phyloP scores from a whole-genome alignment of 352 stramenopile genomes.

The Globisporangium megalacanthum region DNA sequence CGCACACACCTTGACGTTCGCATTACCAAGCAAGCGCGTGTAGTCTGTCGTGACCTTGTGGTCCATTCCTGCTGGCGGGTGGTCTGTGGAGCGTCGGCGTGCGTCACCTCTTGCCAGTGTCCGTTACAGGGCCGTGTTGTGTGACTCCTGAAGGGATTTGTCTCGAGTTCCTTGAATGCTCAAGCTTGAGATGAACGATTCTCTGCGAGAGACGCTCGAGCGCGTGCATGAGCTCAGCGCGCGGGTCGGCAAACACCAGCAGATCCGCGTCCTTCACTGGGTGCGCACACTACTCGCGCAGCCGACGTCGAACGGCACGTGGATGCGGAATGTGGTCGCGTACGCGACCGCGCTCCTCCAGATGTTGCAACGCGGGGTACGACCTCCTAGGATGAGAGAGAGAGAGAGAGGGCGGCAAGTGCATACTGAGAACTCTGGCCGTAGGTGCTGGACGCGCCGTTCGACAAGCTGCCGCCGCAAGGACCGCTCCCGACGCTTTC shows the following conservation, averaged over 20 bases:
- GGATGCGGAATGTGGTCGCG: constrained; percentile 50
- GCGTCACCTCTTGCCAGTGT: too few species aligned
- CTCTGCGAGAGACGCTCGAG: constrained; percentile 27
- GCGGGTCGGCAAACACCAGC: constrained; percentile 38
- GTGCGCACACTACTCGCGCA: constrained; percentile 49
- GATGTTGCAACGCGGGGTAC: constrained; percentile 51
- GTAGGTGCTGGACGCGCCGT: constrained; percentile 47
- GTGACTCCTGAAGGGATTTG: too few species aligned
- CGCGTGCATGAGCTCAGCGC: constrained; percentile 37
- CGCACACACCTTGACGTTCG: constrained; percentile 63
- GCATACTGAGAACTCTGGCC: too few species aligned
- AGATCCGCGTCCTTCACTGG: constrained; percentile 58
- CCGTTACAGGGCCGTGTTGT: too few species aligned
- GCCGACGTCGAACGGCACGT: constrained; percentile 43
- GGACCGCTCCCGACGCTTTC: constrained; percentile 43
- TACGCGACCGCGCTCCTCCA: constrained; percentile 39
- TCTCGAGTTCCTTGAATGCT: too few species aligned
- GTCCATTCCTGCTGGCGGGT: constrained; percentile 36
- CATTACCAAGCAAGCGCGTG: constrained; percentile 66
- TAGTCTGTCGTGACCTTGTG: constrained; percentile 86
- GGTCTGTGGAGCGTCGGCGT: neutral
- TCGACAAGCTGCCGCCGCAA: constrained; percentile 60
- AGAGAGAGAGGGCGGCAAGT: too few species aligned
- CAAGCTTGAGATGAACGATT: constrained; percentile 9
- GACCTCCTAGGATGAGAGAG: constrained; percentile 1